These are phyloP conservation scores for Neopestalotiopsis rosae DNA, from an alignment of 2,329 filamentous ascomycete genomes.

Conservation along the genomic window DNA sequence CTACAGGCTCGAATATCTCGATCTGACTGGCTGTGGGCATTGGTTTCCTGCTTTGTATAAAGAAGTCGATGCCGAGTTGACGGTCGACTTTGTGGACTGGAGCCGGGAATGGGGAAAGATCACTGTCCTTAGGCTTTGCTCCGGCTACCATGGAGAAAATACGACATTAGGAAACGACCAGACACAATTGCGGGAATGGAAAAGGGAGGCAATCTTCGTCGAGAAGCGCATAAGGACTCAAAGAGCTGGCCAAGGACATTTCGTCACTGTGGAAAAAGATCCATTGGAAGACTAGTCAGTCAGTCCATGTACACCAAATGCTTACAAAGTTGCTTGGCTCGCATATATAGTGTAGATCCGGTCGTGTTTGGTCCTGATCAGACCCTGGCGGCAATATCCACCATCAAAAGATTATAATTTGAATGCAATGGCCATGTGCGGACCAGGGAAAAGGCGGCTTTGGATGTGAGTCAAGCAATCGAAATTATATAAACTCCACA, in stretches of 20 bases:
- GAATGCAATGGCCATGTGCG: no score
- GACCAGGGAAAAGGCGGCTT: no score
- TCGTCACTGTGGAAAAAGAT: constrained; percentile 55
- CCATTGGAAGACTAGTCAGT: neutral
- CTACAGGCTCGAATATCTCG: constrained; percentile 65
- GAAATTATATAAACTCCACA: no score
- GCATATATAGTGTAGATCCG: no score
- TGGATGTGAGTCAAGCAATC: no score
- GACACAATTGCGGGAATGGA: constrained; percentile 42
- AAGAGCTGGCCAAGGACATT: constrained; percentile 53
- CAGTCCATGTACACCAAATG: neutral
- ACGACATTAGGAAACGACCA: constrained; percentile 34
- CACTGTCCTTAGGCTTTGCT: constrained; percentile 47
- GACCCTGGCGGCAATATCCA: no score
- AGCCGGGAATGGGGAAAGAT: constrained; percentile 59
- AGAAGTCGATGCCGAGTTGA: constrained; percentile 46
- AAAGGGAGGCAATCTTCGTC: constrained; percentile 45
- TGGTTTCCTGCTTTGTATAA: constrained; percentile 58
- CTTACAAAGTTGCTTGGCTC: neutral
- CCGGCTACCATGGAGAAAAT: constrained; percentile 46
- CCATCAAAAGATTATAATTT: no score
- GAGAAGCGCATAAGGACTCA: constrained; percentile 53
- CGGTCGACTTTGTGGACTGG: constrained; percentile 55
- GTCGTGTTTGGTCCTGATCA: no score
- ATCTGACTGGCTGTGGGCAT: constrained; percentile 62